Evolutionary conservation across 345 rosid species (phyloP), one percentile per base, ranked within the genome.

Genomic region (Bruguiera gymnorhiza): DNA sequence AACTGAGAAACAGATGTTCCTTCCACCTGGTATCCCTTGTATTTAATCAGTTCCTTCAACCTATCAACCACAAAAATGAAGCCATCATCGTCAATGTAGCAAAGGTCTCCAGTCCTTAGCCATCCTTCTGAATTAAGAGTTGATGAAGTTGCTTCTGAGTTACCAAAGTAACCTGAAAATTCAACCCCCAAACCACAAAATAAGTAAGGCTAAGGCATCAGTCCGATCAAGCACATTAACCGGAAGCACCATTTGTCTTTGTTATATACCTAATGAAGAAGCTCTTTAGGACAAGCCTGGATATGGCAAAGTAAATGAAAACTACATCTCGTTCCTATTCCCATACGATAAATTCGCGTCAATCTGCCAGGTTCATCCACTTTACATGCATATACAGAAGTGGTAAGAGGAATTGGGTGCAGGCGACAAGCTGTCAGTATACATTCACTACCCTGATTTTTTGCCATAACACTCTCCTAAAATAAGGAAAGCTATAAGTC

Each of bases 61-160:
- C 97, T 80, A 74, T 95, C 99, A 2, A 92, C 99, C 46, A 92
- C 80, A 32, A 87, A 92, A 56, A 95, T 78, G 80, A 83, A 88
- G 46, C 99, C 97, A 69, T 90, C 93, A 5, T 86, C 93, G 36
- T 92, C 97, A 8, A 92, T 82, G 75, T 87, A 92, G 69, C 97
- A 92, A 15, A 95, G 78, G 78, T 92, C 97, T 29, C 99, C 99
- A n/a, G 99, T 95, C 76, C 87, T 90, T 60, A 95, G 71, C 97
- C 99, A 95, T 74, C 97, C 99, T 39, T 88, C 87, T 0, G 90
- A 84, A 78, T 86, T 92, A 60, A 95, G 73, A 26, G 97, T 87
- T 3, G 88, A 83, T 27, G 85, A 69, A 29, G 97, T 95, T 5
- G 97, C 97, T 75, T 92, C 93, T 27, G 76, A 71, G 63, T 95